Percentiles rank a stretch among this genome's conserved stretches.
Conservation (phyloP, 2,329 filamentous ascomycete species). For the Fusarium tupiense region DNA sequence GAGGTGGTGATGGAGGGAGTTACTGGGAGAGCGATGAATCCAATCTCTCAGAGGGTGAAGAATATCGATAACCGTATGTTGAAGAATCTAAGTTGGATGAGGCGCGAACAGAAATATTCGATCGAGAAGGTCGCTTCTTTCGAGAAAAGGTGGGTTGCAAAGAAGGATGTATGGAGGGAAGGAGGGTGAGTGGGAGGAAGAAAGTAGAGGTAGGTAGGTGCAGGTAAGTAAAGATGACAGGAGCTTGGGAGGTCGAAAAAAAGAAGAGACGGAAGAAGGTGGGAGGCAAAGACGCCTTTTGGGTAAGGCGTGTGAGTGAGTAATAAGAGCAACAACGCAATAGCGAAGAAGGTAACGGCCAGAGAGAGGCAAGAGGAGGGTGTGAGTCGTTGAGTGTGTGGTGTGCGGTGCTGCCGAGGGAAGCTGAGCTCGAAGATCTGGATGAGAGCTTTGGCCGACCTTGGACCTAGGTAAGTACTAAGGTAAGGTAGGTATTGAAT, state of each 20-base stretch:
- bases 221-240: slow-evolving; percentile 32
- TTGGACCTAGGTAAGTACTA: slow-evolving; percentile 1
- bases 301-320: slow-evolving; percentile 41
- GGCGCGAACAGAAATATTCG: slow-evolving; percentile 12
- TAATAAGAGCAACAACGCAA: slow-evolving; percentile 38
- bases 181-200: slow-evolving; percentile 23
- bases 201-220: slow-evolving; percentile 21
- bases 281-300: slow-evolving; percentile 44
- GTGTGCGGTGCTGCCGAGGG: slow-evolving; percentile 37
- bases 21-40: slow-evolving; percentile 10
- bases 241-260: slow-evolving; percentile 31
- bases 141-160: slow-evolving; percentile 29
- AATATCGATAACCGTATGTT: slow-evolving; percentile 7
- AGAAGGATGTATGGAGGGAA: slow-evolving; percentile 24
- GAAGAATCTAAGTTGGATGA: slow-evolving; percentile 14
- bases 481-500: neutral
- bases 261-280: slow-evolving; percentile 40
- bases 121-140: slow-evolving; percentile 13
- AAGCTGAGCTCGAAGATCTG: slow-evolving; percentile 34
- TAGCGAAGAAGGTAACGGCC: slow-evolving; percentile 24
- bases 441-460: slow-evolving; percentile 22
- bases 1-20: slow-evolving; percentile 9
- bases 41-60: neutral
- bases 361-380: slow-evolving; percentile 37
- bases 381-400: slow-evolving; percentile 38